These are phyloP conservation scores for Botrytis porri DNA, from an alignment of 2,329 filamentous ascomycete genomes.

Conservation along the genomic window DNA sequence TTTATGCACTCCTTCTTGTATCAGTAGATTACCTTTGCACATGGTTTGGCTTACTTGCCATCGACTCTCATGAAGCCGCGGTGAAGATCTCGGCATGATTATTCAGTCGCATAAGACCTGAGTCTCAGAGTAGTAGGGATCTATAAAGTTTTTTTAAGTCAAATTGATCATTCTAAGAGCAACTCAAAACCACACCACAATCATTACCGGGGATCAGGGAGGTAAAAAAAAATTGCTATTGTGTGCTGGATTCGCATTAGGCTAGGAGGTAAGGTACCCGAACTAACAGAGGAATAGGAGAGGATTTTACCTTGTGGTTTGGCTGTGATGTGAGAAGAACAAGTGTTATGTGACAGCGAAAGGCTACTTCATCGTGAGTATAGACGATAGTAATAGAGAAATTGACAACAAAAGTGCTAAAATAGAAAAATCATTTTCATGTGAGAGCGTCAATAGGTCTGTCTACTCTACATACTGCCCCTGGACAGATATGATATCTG, in stretches of 20 bases:
- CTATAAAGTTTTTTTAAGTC: neutral
- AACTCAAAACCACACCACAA: too few species aligned
- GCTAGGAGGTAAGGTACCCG: neutral
- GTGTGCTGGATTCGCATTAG: neutral
- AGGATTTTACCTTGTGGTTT: neutral
- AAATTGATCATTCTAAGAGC: neutral
- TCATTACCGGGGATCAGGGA: too few species aligned
- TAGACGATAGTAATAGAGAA: too few species aligned
- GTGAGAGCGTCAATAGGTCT: rapidly evolving
- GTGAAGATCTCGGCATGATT: neutral
- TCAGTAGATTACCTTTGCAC: rapidly evolving
- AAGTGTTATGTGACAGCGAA: neutral
- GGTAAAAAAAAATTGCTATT: neutral
- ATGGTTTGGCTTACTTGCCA: neutral
- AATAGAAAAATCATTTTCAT: rapidly evolving
- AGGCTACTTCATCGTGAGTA: rapidly evolving
- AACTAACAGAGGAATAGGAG: neutral
- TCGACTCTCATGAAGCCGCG: neutral
- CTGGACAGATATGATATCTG: rapidly evolving
- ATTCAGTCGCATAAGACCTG: rapidly evolving
- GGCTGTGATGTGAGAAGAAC: neutral
- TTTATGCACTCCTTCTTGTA: neutral
- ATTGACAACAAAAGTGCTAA: neutral
- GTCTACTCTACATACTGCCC: neutral
- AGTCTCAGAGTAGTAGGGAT: rapidly evolving